Conservation (phyloP, 306 rosid species). For the Bauhinia variegata region DNA sequence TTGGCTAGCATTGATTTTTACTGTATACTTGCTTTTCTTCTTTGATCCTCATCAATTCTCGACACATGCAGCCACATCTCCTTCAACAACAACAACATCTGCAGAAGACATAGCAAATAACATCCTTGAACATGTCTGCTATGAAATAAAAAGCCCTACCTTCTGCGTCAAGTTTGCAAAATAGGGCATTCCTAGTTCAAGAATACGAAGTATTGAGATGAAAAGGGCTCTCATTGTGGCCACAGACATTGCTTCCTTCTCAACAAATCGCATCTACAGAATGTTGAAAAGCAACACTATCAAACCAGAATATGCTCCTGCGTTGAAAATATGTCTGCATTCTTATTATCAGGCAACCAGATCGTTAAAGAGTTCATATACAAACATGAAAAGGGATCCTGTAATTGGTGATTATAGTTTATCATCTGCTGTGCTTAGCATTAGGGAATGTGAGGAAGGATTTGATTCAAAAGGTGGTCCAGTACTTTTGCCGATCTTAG, state of each 20-base stretch:
- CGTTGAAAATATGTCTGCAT: not conserved
- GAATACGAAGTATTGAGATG: not conserved
- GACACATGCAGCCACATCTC: not conserved
- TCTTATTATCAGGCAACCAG: not conserved
- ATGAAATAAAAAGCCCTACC: not conserved
- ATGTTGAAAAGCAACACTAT: not conserved
- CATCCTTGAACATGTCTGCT: not conserved
- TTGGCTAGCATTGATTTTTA: not conserved
- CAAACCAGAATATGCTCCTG: not conserved
- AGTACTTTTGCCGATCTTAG: not conserved
- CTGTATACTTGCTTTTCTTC: not conserved
- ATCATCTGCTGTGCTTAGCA: not conserved
- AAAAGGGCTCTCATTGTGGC: not conserved
- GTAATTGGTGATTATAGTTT: not conserved
- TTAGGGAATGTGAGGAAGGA: not conserved
- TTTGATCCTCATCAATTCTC: not conserved
- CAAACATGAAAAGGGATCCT: not conserved
- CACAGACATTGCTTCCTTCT: not conserved
- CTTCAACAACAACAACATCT: not conserved
- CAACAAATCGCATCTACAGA: not conserved
- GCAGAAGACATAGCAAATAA: not conserved
- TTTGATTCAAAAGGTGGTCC: not conserved
- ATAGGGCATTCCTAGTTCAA: not conserved
- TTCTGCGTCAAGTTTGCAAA: not conserved
- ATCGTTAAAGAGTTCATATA: not conserved